These are phyloP conservation scores for Cyclocybe aegerita DNA, from an alignment of 768 basidiomycete species.

Conservation along the genomic window DNA sequence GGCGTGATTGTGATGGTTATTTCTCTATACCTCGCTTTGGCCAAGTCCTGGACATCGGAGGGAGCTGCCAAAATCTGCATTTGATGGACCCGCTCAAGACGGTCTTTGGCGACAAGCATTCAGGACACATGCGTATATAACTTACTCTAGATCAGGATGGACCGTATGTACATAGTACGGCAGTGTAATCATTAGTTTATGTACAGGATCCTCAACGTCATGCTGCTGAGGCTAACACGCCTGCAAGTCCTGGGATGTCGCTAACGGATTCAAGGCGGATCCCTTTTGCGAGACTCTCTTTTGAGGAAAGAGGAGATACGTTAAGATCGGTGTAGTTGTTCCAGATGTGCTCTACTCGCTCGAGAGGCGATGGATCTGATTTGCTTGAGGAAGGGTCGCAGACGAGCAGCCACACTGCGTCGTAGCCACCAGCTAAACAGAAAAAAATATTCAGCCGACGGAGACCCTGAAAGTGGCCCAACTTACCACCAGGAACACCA, in stretches of 20 bases:
- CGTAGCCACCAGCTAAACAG: slow-evolving; percentile 87
- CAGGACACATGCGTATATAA: slow-evolving; percentile 4
- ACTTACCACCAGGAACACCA: slow-evolving; percentile 90
- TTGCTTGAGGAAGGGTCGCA: slow-evolving; percentile 53
- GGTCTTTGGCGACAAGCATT: not conserved
- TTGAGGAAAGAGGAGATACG: slow-evolving; percentile 71
- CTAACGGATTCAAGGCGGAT: slow-evolving; percentile 62
- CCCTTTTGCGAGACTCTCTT: slow-evolving; percentile 69
- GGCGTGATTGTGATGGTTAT: slow-evolving; percentile 76
- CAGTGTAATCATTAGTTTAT: slow-evolving; percentile 18
- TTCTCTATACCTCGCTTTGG: slow-evolving; percentile 74
- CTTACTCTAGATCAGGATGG: slow-evolving; percentile 20
- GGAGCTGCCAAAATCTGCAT: slow-evolving; percentile 70
- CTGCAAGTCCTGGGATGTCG: slow-evolving; percentile 52
- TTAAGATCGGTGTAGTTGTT: slow-evolving; percentile 54
- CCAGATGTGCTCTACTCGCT: slow-evolving; percentile 72
- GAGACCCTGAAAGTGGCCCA: not conserved
- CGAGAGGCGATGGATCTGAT: slow-evolving; percentile 48
- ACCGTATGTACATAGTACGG: slow-evolving; percentile 18
- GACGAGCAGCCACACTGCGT: slow-evolving; percentile 93
- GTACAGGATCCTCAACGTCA: not conserved
- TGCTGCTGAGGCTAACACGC: slow-evolving; percentile 24
- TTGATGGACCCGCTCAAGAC: slow-evolving; percentile 32
- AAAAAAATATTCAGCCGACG: not conserved
- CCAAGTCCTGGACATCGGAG: slow-evolving; percentile 75